Evolutionary conservation across 495 filamentous ascomycete species (phyloP), one percentile per base, ranked within the genome.

Genomic region (Aspergillus egyptiacus): DNA sequence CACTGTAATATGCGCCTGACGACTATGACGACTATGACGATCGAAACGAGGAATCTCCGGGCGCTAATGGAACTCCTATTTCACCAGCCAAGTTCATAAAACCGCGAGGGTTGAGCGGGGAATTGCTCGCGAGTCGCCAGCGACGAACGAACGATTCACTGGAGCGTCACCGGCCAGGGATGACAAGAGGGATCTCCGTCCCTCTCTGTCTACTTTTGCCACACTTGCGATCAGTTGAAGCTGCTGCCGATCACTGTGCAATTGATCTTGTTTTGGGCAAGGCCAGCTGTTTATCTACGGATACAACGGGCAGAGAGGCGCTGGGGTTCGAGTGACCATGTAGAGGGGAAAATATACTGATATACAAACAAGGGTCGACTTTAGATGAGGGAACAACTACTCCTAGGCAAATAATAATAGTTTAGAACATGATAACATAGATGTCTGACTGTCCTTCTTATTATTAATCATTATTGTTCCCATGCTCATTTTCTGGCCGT

Each of bases 1-100:
- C 69, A 25, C 53, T 72, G 50, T 72, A 68, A 46, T 34, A 23
- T 22, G 8, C 17, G 13, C 13, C 30, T 28, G 8, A n/a, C 32
- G 32, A 14, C 28, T 27, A 34, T 34, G 43, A 46, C 32, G 31
- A 46, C 34, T 30, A 32, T 43, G 40, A 48, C 39, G 23, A 56
- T 48, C 24, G 23, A 51, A 48, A 48, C 50, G 31, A 43, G 5
- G 14, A 14, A 52, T 48, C 31, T 22, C 40, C 23, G 31, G 18
- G 23, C 43, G 20, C 43, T 36, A 32, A 40, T 15, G 27, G n/a
- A 36, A 6, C n/a, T 36, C 15, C 31, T 35, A n/a, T 25, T 34
- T 8, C 27, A 34, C 19, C 10, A 13, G 11, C 43, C 31, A 35
- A 17, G 22, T 14, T 17, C 13, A 18, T 46, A 20, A 14, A 27